Evolutionary conservation across 1,284 basidiomycete genomes (phyloP), one percentile per base, ranked within the genome.

Genomic region (Rhizopogon parksii): DNA sequence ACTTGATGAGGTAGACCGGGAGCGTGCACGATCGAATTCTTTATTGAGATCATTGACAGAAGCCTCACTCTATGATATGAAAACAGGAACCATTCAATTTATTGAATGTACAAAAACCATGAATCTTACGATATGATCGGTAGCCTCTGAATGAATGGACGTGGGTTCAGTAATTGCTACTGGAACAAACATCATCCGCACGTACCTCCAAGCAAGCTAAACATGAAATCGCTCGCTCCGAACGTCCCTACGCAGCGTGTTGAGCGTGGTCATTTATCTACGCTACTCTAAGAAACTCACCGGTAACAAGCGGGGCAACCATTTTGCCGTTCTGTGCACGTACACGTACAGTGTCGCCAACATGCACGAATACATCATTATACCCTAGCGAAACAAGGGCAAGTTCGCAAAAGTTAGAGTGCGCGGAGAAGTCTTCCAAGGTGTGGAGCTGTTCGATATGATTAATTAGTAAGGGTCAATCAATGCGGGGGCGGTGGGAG

Each of bases 1-100:
- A 0, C 74, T 72, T 9, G 69, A 65, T 4, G 74, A 68, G 9
- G 66, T 64, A 6, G 79, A 76, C 56, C 71, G 75, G 8, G 77
- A 72, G 35, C 81, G 81, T 2, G 90, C 88, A 42, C 79, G 80
- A 53, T 83, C 78, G 57, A 96, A 75, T 53, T 88, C 82, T 57
- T 85, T 83, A 71, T 87, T 90, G 38, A 97, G 77, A 63, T 96
- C 93, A 0, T 86, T 82, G 1, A 97, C 91, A 30, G 91, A 94
- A 1, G 93, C 88, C 59, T 72, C 67, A 53, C 71, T 74, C 73
- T 74, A 50, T 25, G 19, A 14, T 4, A n/a, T 32, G 24, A 36
- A 17, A 30, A 27, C 17, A 2, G 27, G 21, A 36, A 12, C 34
- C 9, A 9, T 1, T 14, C 42, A 25, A 49, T 34, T 3, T 46